Evolutionary conservation across 2,329 filamentous ascomycete species (phyloP).

Genomic region (Arthroderma sp.): DNA sequence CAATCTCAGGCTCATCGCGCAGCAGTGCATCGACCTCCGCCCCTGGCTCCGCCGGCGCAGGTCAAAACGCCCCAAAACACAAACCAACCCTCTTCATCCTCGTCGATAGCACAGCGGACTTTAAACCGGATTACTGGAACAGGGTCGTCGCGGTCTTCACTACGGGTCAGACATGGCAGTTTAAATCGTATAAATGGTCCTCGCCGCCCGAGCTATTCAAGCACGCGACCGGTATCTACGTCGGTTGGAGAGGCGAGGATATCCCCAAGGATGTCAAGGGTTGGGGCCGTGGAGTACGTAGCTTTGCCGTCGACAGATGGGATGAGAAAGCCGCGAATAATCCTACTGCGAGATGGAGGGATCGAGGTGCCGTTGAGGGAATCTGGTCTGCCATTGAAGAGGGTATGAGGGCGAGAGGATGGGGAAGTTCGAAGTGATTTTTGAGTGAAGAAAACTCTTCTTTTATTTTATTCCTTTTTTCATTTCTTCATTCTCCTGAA

Average conservation of each 20-base stretch:
- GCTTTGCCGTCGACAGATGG: constrained; percentile 74
- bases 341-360: constrained; percentile 51
- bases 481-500: constrained; percentile 1
- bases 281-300: constrained; percentile 76
- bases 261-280: constrained; percentile 62
- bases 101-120: constrained; percentile 82
- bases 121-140: constrained; percentile 97
- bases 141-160: constrained; percentile 94
- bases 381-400: constrained; percentile 85
- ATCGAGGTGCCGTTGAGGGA: constrained; percentile 81
- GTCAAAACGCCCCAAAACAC: constrained; percentile 28
- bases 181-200: constrained; percentile 96
- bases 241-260: constrained; percentile 81
- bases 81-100: constrained; percentile 85
- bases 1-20: constrained; percentile 24
- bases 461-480: constrained; percentile 4
- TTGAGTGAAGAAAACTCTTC: not conserved
- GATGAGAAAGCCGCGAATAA: constrained; percentile 34
- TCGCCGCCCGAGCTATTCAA: constrained; percentile 78
- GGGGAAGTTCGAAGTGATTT: constrained; percentile 9
- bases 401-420: constrained; percentile 75
- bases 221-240: constrained; percentile 73
- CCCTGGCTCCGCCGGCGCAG: constrained; percentile 8
- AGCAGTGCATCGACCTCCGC: constrained; percentile 9
- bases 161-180: constrained; percentile 95